phyloP scores from a whole-genome alignment of 1,139 yeast species.

The Candida sp. region DNA sequence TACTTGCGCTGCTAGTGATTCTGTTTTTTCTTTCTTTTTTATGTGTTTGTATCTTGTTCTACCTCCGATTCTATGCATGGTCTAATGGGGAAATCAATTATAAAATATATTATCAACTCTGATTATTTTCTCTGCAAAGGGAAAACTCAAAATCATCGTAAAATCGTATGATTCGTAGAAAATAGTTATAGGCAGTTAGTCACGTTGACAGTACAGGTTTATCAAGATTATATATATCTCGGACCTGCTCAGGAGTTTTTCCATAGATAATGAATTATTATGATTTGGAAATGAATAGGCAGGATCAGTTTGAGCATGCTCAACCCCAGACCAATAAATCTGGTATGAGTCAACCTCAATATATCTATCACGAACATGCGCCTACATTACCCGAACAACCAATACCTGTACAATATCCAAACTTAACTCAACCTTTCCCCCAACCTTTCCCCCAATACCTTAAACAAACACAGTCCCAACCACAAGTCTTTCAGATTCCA shows the following conservation, averaged over 20 bases:
- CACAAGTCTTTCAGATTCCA: neutral
- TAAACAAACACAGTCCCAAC: neutral
- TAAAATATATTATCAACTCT: too few species aligned
- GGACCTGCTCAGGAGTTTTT: neutral
- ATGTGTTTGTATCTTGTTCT: too few species aligned
- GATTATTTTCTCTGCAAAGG: too few species aligned
- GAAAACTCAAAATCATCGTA: neutral
- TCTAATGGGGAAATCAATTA: too few species aligned
- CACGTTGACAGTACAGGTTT: neutral
- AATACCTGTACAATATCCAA: conserved; percentile 1
- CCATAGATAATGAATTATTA: neutral
- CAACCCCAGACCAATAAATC: too few species aligned
- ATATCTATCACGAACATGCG: too few species aligned
- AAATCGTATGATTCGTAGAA: neutral
- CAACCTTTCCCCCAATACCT: conserved; percentile 3
- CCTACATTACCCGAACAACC: conserved; percentile 1
- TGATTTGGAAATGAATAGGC: neutral
- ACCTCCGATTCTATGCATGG: too few species aligned
- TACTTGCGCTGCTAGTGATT: too few species aligned
- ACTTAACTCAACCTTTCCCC: conserved; percentile 2
- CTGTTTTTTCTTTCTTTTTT: too few species aligned
- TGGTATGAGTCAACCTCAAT: too few species aligned
- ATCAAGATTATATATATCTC: too few species aligned
- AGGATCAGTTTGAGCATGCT: conserved; percentile 2
- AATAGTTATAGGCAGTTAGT: neutral